Evolutionary conservation across 192 early-diverging fungal species (phyloP).

Genomic region (Coemansia javaensis): DNA sequence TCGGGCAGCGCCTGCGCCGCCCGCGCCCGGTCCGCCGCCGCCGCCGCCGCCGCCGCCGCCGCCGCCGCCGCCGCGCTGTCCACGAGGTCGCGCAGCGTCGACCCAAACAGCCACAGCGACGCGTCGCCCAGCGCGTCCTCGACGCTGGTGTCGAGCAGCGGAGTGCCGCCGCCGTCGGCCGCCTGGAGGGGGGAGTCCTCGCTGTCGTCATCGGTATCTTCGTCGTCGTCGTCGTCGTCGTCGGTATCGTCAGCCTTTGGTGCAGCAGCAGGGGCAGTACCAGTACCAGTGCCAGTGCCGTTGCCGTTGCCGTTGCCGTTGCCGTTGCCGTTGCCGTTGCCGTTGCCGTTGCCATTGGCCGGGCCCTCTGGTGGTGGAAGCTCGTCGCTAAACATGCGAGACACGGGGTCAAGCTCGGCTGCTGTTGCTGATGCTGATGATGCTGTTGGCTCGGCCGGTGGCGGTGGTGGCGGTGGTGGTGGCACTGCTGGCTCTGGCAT

Average conservation of each 20-base stretch:
- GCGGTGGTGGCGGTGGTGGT: too few species aligned
- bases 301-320: too few species aligned
- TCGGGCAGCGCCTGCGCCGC: constrained; percentile 13
- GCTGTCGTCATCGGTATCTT: neutral
- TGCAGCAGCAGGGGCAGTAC: too few species aligned
- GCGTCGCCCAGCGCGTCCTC: constrained; percentile 33
- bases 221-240: neutral
- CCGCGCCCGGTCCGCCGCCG: constrained; percentile 7
- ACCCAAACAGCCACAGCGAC: constrained; percentile 55
- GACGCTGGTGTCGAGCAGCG: neutral
- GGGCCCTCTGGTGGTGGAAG: neutral
- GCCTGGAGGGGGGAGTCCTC: constrained; percentile 6
- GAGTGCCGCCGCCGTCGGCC: neutral
- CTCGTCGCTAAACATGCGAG: constrained; percentile 42
- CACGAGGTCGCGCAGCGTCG: constrained; percentile 37
- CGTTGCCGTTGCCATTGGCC: neutral
- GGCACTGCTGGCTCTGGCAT: too few species aligned
- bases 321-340: too few species aligned
- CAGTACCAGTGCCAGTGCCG: too few species aligned
- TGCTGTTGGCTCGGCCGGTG: neutral
- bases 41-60: too few species aligned
- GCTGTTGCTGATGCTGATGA: too few species aligned
- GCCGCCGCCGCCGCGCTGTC: neutral
- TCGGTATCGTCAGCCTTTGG: too few species aligned
- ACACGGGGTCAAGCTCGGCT: constrained; percentile 13